Conservation (phyloP, 75 land plant species). For the Sequoiadendron giganteum region DNA sequence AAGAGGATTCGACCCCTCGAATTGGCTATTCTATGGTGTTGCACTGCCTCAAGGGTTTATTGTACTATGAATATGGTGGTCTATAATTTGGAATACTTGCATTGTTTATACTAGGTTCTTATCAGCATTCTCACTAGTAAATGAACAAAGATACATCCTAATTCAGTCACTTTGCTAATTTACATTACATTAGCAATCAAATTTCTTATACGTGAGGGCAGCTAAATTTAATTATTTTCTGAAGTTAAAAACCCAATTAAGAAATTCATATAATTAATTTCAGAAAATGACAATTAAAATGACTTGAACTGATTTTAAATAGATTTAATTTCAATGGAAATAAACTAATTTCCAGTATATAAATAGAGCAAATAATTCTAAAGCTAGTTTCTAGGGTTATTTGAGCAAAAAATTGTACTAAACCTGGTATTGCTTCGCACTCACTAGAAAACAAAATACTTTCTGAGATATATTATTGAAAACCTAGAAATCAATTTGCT, state of each 20-base stretch:
- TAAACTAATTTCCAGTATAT: not conserved
- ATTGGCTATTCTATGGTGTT: too few relatives aligned
- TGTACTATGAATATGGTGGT: too few relatives aligned
- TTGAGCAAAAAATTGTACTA: not conserved
- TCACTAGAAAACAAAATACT: not conserved
- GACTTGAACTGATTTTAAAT: not conserved
- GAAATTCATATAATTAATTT: not conserved
- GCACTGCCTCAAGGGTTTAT: too few relatives aligned
- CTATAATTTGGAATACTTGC: too few relatives aligned
- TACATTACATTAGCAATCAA: not conserved
- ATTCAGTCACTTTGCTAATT: not conserved
- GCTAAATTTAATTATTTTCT: not conserved
- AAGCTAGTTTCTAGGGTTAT: not conserved
- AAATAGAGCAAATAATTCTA: not conserved
- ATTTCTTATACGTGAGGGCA: too few relatives aligned
- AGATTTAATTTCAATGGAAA: not conserved
- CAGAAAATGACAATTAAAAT: not conserved
- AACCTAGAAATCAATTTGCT: too few relatives aligned
- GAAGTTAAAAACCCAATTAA: not conserved
- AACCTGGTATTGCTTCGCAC: not conserved
- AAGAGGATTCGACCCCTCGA: too few relatives aligned
- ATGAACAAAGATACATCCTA: not conserved
- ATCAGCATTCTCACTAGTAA: not conserved
- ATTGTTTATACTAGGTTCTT: too few relatives aligned
- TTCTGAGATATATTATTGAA: too few relatives aligned